A percentile compares a stretch with the other conserved stretches of the same genome.
These are phyloP conservation scores for Candida mattraensis DNA, from an alignment of 805 yeast species.

Conservation along the genomic window DNA sequence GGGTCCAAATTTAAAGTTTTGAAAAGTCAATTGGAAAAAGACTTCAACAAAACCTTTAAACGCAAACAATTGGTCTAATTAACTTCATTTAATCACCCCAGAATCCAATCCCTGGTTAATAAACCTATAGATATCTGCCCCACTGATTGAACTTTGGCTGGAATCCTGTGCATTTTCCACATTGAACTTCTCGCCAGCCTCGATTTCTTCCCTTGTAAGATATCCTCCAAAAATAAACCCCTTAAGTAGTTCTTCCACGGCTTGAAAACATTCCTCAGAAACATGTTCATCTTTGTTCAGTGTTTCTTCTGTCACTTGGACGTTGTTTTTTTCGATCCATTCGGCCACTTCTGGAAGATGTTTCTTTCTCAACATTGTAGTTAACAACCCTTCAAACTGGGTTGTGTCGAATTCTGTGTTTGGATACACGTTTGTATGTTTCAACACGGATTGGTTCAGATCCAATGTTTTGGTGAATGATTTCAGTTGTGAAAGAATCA, in stretches of 20 bases:
- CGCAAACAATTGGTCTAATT: too few relatives aligned
- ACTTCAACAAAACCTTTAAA: constrained; percentile 31
- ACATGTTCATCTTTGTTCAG: constrained; percentile 55
- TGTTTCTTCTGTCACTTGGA: constrained; percentile 25
- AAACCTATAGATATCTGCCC: constrained; percentile 42
- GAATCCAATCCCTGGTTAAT: constrained; percentile 45
- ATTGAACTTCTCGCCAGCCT: constrained; percentile 24
- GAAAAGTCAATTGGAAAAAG: constrained; percentile 41
- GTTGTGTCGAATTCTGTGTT: constrained; percentile 81
- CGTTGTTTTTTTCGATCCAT: constrained; percentile 55
- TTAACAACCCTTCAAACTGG: constrained; percentile 76
- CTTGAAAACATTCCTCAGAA: constrained; percentile 64
- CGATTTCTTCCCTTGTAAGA: constrained; percentile 49
- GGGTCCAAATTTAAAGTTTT: constrained; percentile 42
- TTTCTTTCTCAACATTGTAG: constrained; percentile 84
- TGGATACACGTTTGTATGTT: constrained; percentile 78
- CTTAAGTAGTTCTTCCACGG: constrained; percentile 52
- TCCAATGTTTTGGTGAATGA: constrained; percentile 73
- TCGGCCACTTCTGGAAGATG: constrained; percentile 86
- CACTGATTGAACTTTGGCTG: constrained; percentile 19
- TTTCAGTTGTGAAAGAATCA: constrained; percentile 76
- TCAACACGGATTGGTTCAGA: constrained; percentile 56
- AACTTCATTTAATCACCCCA: constrained; percentile 7
- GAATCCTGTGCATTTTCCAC: constrained; percentile 16
- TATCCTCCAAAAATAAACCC: constrained; percentile 65